Conservation (phyloP, 1,284 basidiomycete species). For the Sporisorium exsertum region DNA sequence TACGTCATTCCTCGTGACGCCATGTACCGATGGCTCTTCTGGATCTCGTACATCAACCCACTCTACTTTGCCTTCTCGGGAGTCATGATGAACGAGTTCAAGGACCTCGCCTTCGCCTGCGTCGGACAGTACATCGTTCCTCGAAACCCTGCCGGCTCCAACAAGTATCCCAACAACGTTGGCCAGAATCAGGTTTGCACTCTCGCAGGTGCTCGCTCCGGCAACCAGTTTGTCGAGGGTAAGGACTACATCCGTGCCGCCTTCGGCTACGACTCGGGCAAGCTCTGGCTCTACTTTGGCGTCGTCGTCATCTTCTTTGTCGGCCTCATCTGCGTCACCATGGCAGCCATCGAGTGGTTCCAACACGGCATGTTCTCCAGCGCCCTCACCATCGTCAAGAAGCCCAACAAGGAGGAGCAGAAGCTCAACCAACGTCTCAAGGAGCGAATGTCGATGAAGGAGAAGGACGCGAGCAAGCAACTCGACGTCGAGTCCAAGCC, state of each 20-base stretch:
- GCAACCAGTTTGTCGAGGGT: constrained; percentile 41
- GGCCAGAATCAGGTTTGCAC: constrained; percentile 54
- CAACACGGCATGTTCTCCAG: constrained; percentile 32
- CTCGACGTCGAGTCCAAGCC: constrained; percentile 45
- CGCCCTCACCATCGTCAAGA: constrained; percentile 51
- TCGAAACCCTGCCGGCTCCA: constrained; percentile 33
- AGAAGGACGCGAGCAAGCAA: constrained; percentile 41
- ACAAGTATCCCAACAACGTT: constrained; percentile 34
- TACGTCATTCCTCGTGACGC: constrained; percentile 76
- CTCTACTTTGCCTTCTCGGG: constrained; percentile 74
- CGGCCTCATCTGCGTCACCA: constrained; percentile 61
- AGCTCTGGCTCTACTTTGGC: constrained; percentile 56
- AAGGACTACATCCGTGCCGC: constrained; percentile 45
- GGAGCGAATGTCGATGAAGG: constrained; percentile 41
- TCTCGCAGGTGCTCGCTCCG: constrained; percentile 31
- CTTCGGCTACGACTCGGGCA: constrained; percentile 42
- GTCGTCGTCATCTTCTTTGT: constrained; percentile 54
- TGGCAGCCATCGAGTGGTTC: constrained; percentile 54
- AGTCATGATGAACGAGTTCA: constrained; percentile 74
- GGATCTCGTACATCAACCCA: constrained; percentile 69
- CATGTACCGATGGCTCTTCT: constrained; percentile 70
- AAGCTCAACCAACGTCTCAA: constrained; percentile 54
- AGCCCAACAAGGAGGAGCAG: constrained; percentile 54
- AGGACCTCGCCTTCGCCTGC: constrained; percentile 45
- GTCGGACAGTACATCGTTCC: constrained; percentile 54